Percentiles rank a stretch among this genome's conserved stretches.
These are phyloP conservation scores for Volvox africanus DNA, from an alignment of 139 green algal species.

Conservation along the genomic window DNA sequence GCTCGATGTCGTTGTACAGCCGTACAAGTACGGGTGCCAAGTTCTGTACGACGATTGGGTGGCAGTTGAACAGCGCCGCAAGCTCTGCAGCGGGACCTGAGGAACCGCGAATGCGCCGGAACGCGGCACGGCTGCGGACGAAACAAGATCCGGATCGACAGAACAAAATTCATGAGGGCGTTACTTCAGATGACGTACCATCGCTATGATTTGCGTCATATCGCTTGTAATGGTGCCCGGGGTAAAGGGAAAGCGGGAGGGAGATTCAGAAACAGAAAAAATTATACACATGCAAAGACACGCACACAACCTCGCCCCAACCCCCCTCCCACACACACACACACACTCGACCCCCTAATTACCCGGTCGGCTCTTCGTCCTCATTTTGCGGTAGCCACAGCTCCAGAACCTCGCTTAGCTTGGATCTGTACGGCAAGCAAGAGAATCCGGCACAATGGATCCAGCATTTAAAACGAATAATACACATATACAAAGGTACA, in stretches of 20 bases:
- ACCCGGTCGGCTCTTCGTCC: conserved; percentile 3
- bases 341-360: no score
- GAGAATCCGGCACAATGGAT: no score
- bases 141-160: not conserved
- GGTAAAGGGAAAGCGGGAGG: no score
- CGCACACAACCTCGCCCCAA: not conserved
- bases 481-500: no score
- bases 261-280: not conserved
- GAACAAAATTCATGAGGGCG: no score
- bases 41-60: conserved; percentile 84
- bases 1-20: conserved; percentile 89
- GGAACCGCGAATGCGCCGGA: not conserved
- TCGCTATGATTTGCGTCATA: no score
- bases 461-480: no score
- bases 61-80: conserved; percentile 82
- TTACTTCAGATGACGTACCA: no score
- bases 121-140: conserved; percentile 23
- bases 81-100: not conserved
- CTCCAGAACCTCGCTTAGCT: conserved; percentile 88
- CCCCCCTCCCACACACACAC: conserved; percentile 16
- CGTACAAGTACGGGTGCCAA: conserved; percentile 87
- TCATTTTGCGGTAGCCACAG: conserved; percentile 60
- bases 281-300: not conserved
- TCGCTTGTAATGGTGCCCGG: no score
- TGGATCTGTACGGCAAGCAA: conserved; percentile 60